Percentiles rank a stretch among this genome's conserved stretches.
These are phyloP conservation scores for Podila clonocystis DNA, from an alignment of 192 early-diverging fungal species.

Conservation along the genomic window DNA sequence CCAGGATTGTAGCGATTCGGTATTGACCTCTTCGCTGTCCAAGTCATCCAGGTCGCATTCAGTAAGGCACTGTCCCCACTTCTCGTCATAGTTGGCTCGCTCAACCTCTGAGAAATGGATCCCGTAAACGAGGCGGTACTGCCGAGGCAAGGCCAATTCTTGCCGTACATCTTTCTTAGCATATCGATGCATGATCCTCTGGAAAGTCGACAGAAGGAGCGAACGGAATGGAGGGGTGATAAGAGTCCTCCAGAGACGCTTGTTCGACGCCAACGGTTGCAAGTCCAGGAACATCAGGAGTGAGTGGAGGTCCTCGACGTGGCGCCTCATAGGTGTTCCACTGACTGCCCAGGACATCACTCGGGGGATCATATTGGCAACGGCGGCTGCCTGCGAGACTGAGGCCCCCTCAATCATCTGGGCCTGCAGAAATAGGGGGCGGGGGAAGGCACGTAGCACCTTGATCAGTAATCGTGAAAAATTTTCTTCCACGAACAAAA, in stretches of 20 bases:
- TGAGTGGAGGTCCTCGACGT: conserved; percentile 61
- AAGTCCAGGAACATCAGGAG: conserved; percentile 61
- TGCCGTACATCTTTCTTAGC: conserved; percentile 59
- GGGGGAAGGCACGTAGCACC: not conserved
- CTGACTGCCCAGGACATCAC: conserved; percentile 72
- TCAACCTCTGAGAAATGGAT: conserved; percentile 67
- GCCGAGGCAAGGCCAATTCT: conserved; percentile 66
- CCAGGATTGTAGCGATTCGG: conserved; percentile 21
- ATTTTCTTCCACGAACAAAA: too few relatives aligned
- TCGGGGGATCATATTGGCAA: conserved; percentile 66
- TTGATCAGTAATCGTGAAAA: too few relatives aligned
- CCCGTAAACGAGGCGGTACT: conserved; percentile 55
- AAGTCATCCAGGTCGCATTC: conserved; percentile 44
- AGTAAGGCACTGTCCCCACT: conserved; percentile 55
- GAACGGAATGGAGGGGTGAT: conserved; percentile 22
- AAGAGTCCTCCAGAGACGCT: conserved; percentile 20
- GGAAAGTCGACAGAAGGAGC: conserved; percentile 33
- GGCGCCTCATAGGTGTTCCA: conserved; percentile 62
- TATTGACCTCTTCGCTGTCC: conserved; percentile 5
- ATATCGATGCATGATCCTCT: conserved; percentile 65
- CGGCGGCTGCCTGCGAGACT: conserved; percentile 57
- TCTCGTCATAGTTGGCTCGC: conserved; percentile 66
- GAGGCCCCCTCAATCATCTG: conserved; percentile 68
- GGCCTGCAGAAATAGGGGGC: conserved; percentile 38
- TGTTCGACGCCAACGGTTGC: conserved; percentile 44